A percentile compares a stretch with the other conserved stretches of the same genome.
These are phyloP conservation scores for Aureobasidium leucospermi DNA, from an alignment of 2,329 filamentous ascomycete genomes.

Conservation along the genomic window DNA sequence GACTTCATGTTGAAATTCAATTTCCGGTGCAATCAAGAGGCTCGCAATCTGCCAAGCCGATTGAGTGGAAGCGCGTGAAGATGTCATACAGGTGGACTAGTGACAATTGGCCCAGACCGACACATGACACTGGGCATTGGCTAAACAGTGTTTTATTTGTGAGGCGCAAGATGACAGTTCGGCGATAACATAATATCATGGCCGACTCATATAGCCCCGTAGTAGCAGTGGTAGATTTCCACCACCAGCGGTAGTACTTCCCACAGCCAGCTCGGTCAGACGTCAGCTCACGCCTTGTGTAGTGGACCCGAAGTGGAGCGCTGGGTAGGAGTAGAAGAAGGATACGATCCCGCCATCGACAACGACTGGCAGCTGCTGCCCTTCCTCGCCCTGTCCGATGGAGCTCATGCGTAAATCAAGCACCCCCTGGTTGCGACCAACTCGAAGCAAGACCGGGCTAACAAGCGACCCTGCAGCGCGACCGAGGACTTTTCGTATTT, in stretches of 20 bases:
- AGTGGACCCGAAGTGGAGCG: conserved; percentile 87
- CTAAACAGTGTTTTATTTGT: not conserved
- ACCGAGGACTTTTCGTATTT: conserved; percentile 99
- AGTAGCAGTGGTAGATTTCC: conserved; percentile 47
- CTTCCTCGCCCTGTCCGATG: conserved; percentile 95
- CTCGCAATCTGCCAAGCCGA: not conserved
- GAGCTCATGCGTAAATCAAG: conserved; percentile 73
- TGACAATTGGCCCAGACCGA: not conserved
- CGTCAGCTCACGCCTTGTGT: conserved; percentile 15
- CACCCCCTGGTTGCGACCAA: not conserved
- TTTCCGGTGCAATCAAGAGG: not conserved
- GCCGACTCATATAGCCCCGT: conserved; percentile 29
- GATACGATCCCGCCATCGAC: conserved; percentile 67
- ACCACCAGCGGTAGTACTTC: conserved; percentile 39
- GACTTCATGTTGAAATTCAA: not conserved
- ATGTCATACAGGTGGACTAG: conserved; percentile 5
- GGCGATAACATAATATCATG: conserved; percentile 14
- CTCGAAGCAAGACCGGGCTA: conserved; percentile 1
- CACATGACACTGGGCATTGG: conserved; percentile 4
- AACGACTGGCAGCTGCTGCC: conserved; percentile 89
- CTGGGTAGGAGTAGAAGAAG: conserved; percentile 75
- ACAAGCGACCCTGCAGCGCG: conserved; percentile 44
- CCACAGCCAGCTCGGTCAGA: not conserved
- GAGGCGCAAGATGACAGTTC: not conserved
- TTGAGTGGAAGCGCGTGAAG: not conserved